Percentiles rank a stretch among this genome's conserved stretches.
phyloP scores from a whole-genome alignment of 257 asterid species.

The Cynanchum wilfordii region DNA sequence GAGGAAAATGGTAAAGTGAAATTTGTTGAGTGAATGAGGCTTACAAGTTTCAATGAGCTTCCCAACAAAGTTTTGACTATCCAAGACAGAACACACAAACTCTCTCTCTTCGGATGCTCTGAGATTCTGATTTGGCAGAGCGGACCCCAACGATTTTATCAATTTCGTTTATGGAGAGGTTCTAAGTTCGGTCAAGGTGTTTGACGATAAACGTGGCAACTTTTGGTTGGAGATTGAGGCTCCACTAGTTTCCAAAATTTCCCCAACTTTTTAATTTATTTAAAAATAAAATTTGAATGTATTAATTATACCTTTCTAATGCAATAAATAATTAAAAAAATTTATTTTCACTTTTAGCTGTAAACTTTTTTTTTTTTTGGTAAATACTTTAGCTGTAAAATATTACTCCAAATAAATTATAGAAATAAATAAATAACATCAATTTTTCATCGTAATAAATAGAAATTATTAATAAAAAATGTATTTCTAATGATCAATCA shows the following conservation, averaged over 20 bases:
- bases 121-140: conserved; percentile 25
- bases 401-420: too few species aligned
- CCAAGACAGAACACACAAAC: not conserved
- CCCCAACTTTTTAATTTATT: too few species aligned
- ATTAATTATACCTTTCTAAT: too few species aligned
- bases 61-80: conserved; percentile 44
- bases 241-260: not conserved
- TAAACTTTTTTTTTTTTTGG: too few species aligned
- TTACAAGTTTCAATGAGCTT: conserved; percentile 31
- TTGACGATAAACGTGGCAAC: conserved; percentile 19
- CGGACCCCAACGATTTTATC: conserved; percentile 53
- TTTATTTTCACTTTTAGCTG: too few species aligned
- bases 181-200: conserved; percentile 23
- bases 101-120: conserved; percentile 22
- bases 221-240: not conserved
- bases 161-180: conserved; percentile 38
- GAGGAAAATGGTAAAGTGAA: conserved; percentile 18
- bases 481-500: too few species aligned
- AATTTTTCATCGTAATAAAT: too few species aligned
- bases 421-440: too few species aligned
- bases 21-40: conserved; percentile 11
- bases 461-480: too few species aligned
- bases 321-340: too few species aligned
- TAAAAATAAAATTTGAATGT: too few species aligned
- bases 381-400: too few species aligned